These are phyloP conservation scores for Penicillium oxalicum DNA, from an alignment of 2,329 filamentous ascomycete species.

Conservation along the genomic window DNA sequence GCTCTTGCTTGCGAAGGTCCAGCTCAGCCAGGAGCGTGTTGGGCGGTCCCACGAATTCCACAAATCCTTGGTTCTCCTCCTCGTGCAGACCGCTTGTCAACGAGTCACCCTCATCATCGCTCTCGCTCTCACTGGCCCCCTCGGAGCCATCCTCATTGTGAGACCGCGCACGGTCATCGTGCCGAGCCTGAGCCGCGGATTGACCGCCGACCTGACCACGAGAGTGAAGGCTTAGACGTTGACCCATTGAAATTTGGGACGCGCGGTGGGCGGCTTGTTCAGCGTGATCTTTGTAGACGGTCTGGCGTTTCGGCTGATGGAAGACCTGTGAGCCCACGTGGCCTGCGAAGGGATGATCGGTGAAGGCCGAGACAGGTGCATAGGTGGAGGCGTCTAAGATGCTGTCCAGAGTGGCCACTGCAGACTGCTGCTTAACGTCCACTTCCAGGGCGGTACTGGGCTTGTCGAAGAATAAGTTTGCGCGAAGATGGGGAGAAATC, in stretches of 20 bases:
- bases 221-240: constrained; percentile 8
- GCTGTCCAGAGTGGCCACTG: constrained; percentile 80
- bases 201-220: constrained; percentile 1
- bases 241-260: constrained; percentile 27
- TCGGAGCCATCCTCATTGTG: constrained; percentile 8
- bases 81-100: constrained; percentile 11
- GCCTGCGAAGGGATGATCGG: constrained; percentile 77
- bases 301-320: constrained; percentile 42
- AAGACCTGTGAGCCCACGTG: constrained; percentile 70
- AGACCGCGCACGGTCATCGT: constrained; percentile 15
- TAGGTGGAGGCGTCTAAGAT: constrained; percentile 84
- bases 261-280: constrained; percentile 27
- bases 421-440: constrained; percentile 65
- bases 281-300: constrained; percentile 17
- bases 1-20: constrained; percentile 81
- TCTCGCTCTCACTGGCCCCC: constrained; percentile 4
- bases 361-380: constrained; percentile 86
- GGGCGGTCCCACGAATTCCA: constrained; percentile 61
- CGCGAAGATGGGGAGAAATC: constrained; percentile 76
- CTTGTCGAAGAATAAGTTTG: constrained; percentile 83
- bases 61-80: constrained; percentile 37
- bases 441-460: constrained; percentile 54
- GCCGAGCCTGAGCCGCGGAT: neutral
- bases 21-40: constrained; percentile 90
- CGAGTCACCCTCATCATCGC: constrained; percentile 19